Percentiles rank a stretch among this genome's conserved stretches.
These are phyloP conservation scores for Panaeolus cyanescens DNA, from an alignment of 768 basidiomycete species.

Conservation along the genomic window DNA sequence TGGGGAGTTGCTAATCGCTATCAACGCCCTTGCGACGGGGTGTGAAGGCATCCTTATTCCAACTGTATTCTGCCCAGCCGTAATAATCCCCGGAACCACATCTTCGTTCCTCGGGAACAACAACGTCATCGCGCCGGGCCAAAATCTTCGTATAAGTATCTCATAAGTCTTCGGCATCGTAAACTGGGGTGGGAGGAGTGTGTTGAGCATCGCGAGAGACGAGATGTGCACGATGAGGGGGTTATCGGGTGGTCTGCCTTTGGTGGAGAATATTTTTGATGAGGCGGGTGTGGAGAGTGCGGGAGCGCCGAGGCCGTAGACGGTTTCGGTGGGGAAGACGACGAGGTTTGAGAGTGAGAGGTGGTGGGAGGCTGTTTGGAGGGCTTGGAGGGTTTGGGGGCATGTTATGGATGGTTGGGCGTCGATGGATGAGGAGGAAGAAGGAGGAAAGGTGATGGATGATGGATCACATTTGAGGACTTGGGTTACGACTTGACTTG, in stretches of 20 bases:
- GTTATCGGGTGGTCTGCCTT: conserved; percentile 93
- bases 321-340: conserved; percentile 96
- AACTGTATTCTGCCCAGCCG: conserved; percentile 78
- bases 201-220: conserved; percentile 75
- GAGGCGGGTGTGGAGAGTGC: conserved; percentile 70
- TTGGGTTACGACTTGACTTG: conserved; percentile 28
- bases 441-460: conserved; percentile 54
- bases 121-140: conserved; percentile 94
- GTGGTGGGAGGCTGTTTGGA: conserved; percentile 57
- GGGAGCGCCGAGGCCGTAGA: conserved; percentile 94
- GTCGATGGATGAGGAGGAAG: conserved; percentile 17
- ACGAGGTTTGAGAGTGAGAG: conserved; percentile 59
- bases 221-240: conserved; percentile 97
- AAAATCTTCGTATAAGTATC: conserved; percentile 79
- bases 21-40: conserved; percentile 88
- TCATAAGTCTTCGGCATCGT: conserved; percentile 65
- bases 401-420: conserved; percentile 52
- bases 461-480: conserved; percentile 66
- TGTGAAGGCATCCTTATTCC: conserved; percentile 96
- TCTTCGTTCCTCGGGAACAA: conserved; percentile 77
- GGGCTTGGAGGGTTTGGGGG: conserved; percentile 50
- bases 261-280: conserved; percentile 78
- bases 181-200: conserved; percentile 71
- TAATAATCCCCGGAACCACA: conserved; percentile 72
- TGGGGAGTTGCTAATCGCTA: conserved; percentile 70